phyloP scores from a whole-genome alignment of 2,329 filamentous ascomycete species.

The Trichoderma semiorbis region DNA sequence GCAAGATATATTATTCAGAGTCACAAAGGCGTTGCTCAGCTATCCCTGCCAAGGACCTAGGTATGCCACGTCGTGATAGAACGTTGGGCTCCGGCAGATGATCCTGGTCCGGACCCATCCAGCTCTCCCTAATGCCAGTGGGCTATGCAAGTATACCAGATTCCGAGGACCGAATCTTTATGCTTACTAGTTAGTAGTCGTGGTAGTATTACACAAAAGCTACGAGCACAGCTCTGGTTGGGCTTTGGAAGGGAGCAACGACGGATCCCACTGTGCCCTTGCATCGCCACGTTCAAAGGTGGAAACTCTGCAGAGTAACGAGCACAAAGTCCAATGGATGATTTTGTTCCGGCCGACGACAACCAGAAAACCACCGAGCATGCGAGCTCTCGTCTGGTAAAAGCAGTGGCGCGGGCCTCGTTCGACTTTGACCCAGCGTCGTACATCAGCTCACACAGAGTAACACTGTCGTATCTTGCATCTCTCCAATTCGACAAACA shows the following conservation, averaged over 20 bases:
- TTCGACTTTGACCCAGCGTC: conserved; percentile 6
- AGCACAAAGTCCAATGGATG: neutral
- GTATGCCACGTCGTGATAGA: neutral
- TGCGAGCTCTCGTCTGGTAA: neutral
- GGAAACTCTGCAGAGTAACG: neutral
- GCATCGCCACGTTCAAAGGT: conserved; percentile 1
- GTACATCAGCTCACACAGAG: conserved; percentile 16
- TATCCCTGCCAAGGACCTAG: neutral
- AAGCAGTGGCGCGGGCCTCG: neutral
- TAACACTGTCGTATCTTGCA: conserved; percentile 3
- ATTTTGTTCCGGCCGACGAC: neutral
- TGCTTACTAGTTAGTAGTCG: neutral
- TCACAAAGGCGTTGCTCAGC: neutral
- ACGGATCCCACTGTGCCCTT: neutral
- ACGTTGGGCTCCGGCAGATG: neutral
- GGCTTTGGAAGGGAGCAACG: neutral
- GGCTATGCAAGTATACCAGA: neutral
- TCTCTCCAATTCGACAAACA: neutral
- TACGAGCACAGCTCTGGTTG: neutral
- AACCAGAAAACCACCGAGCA: neutral
- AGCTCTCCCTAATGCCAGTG: neutral
- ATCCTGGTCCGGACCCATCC: neutral
- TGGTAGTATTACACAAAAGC: neutral
- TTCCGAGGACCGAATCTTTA: neutral
- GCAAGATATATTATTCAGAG: neutral